Base-by-base conservation (phyloP, 805 yeast genomes). In the Zygoascus tannicola region DNA sequence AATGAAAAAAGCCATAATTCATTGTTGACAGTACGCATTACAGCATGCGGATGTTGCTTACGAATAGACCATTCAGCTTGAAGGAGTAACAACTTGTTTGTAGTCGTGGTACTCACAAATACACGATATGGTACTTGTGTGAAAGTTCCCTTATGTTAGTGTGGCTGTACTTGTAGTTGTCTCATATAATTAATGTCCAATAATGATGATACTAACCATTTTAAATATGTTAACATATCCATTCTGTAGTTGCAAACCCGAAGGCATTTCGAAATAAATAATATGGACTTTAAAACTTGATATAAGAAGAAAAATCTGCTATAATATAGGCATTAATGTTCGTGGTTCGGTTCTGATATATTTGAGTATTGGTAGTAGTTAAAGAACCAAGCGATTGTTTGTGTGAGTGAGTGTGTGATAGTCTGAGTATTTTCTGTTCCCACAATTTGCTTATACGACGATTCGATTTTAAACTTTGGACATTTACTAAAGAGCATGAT, bases 1-100 rank as follows among this genome's bases (percentile, higher is more conserved):
- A 51, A 20, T 2, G 56, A 47, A 43, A 57, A 57, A 2, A 54
- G 52, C 61, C 61, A 57, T n/a, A 57, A 47, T 45, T 57, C 60
- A 16, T 49, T 54, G 33, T 50, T 47, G 22, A 43, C 22, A 10
- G 48, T 35, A 10, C 44, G 48, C 18, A 51, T 56, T 22, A 57
- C 32, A 5, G 56, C 50, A n/a, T 37, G n/a, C 2, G 44, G 44
- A 16, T 45, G 28, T 16, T 44, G 49, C 26, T 44, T 35, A 3
- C 61, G 49, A 3, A 57, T 44, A 3, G 51, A 41, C 56, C 55
- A 50, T 43, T 54, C 60, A 1, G 60, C 60, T 21, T 51, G 48
- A 3, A 40, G 22, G 7, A 56, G 38, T 1, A 44, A 32, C 18
- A 14, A 5, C 12, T 37, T 26, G 3, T 40, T 39, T 35, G 45